Evolutionary conservation across 1,139 yeast species (phyloP).

Genomic region (Entelexis paramagnoliae): DNA sequence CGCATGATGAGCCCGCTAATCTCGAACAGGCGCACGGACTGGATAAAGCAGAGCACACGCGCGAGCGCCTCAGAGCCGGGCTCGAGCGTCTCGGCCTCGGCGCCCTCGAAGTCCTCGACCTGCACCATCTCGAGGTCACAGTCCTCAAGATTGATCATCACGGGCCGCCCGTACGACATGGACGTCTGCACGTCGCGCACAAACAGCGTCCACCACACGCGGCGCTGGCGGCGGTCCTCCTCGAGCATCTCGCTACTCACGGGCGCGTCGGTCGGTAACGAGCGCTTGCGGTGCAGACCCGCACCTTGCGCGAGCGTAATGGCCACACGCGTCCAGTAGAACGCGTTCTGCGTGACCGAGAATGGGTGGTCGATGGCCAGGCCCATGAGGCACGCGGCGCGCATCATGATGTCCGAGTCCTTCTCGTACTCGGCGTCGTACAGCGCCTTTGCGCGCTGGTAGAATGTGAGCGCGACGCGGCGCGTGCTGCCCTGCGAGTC

Average conservation of each 20-base stretch:
- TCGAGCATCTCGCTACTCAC: slow-evolving; percentile 6
- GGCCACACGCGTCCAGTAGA: slow-evolving; percentile 70
- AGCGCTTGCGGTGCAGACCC: slow-evolving; percentile 51
- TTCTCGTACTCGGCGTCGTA: slow-evolving; percentile 65
- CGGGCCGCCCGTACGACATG: slow-evolving; percentile 71
- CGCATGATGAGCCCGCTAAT: slow-evolving; percentile 61
- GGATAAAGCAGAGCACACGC: slow-evolving; percentile 43
- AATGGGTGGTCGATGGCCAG: slow-evolving; percentile 75
- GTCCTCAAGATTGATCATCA: slow-evolving; percentile 58
- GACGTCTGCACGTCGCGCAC: slow-evolving; percentile 62
- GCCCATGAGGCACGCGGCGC: slow-evolving; percentile 54
- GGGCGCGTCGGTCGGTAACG: not conserved
- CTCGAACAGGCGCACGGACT: slow-evolving; percentile 59
- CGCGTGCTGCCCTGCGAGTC: slow-evolving; percentile 50
- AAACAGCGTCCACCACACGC: slow-evolving; percentile 75
- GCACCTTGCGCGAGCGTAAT: slow-evolving; percentile 67
- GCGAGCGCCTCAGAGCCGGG: slow-evolving; percentile 20
- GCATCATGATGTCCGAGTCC: slow-evolving; percentile 59
- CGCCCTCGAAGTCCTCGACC: slow-evolving; percentile 53
- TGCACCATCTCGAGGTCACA: slow-evolving; percentile 70
- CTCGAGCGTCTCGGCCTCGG: slow-evolving; percentile 38
- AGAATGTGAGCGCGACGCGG: slow-evolving; percentile 54
- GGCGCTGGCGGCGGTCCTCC: slow-evolving; percentile 39
- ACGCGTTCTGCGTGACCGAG: slow-evolving; percentile 61
- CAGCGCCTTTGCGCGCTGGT: slow-evolving; percentile 66